Evolutionary conservation across 202 grass and related monocot genomes (phyloP), one percentile per base, ranked within the genome.

Genomic region (Panicum virgatum): DNA sequence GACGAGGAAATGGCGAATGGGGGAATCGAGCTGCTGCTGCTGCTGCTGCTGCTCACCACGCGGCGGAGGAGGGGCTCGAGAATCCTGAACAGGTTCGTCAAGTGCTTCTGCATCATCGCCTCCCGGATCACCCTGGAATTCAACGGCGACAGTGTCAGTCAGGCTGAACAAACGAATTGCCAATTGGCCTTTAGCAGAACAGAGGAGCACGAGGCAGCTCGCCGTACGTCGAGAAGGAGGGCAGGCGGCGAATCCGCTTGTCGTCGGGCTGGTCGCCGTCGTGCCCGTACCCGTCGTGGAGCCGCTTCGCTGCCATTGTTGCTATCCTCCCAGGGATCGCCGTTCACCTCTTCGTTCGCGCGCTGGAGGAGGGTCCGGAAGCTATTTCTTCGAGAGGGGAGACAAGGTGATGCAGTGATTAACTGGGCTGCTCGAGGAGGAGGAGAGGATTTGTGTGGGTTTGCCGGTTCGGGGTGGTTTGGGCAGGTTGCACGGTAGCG

Each of bases 231-330:
- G 92, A 90, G 79, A 98, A 93, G 57, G 95, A 98, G 9, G 88
- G 92, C 3, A 89, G 44, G 5, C 84, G 90, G 6, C 89, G 83
- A 66, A 93, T 65, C 56, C 90, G 62, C 83, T 98, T 94, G 66
- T 89, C 66, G 19, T 71, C 76, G 4, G 79, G 85, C 71, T 87
- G 86, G 45, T 94, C 76, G 0, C 51, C 52, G 50, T 89, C 86
- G n/a, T 91, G 82, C 16, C 86, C 92, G 63, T 65, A 82, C 20
- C 84, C 85, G 43, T 82, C 57, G 27, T 70, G 83, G n/a, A 84
- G 92, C 72, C 95, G 89, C 84, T 94, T 94, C 0, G 88, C 91
- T 15, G 89, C 92, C 95, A 98, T 97, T 86, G 36, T 5, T 80
- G 27, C 66, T 59, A 5, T 15, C n/a, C 57, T 60, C 57, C 25